Evolutionary conservation across 352 stramenopile genomes (phyloP), one percentile per base, ranked within the genome.

Genomic region (Aphanomyces invadans): DNA sequence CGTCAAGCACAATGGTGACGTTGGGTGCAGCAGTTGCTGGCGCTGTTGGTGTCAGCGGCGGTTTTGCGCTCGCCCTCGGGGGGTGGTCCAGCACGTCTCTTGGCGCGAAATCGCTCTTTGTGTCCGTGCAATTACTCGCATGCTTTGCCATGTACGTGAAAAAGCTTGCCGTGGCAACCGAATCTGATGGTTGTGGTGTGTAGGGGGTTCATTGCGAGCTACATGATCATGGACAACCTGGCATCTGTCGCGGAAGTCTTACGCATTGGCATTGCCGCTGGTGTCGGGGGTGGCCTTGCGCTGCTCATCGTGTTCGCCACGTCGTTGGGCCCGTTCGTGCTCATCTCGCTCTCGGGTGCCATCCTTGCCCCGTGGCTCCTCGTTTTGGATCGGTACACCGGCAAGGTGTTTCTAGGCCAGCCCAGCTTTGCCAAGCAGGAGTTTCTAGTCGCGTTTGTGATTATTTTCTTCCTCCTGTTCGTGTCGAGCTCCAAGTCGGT

Each of bases 381-480:
- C 21, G 75, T 95, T n/a, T 48, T 95, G 9, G 86, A 95, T 62
- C 79, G 79, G 2, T 61, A 55, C 32, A 31, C 56, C n/a, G 62
- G 48, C 5, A 32, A 69, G 15, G 53, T 95, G 5, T 95, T 92
- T 68, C 77, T 80, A 2, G 67, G 61, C 0, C 75, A 90, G 73
- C 91, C 92, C 69, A 70, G 86, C 42, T 69, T 95, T 28, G 86
- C 86, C 52, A 85, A 86, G 9, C 86, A 95, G 65, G 86, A 95
- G 62, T 95, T 95, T 72, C 79, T 95, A 12, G 75, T 95, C 62
- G 82, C 83, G 39, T 95, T 95, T 69, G 82, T 89, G 51, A 86
- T 95, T 59, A 89, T 95, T 68, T 95, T 91, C 60, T 72, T 91
- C 69, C 75, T 95, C 33, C 73, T 95, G n/a, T 92, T 81, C 56